Evolutionary conservation across 345 rosid genomes (phyloP).

Genomic region (Moricandia moricandioides): DNA sequence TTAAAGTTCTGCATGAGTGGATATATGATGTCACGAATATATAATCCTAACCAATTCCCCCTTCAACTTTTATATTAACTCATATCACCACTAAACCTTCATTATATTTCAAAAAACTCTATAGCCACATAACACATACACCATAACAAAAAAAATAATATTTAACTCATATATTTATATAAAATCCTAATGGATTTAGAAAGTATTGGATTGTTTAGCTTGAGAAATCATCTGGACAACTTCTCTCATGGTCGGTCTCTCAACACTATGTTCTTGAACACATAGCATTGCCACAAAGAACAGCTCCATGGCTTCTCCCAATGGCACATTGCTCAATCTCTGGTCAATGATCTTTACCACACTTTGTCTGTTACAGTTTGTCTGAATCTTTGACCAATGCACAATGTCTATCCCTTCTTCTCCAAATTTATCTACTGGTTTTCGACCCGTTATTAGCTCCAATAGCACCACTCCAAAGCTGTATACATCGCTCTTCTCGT

Average conservation of each 20-base stretch:
- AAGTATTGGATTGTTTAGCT: slow-evolving; percentile 51
- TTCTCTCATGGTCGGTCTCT: background rate
- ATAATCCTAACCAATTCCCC: background rate
- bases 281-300: slow-evolving; percentile 85
- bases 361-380: slow-evolving; percentile 59
- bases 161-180: background rate
- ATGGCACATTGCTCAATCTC: slow-evolving; percentile 52
- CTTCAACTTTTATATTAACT: slow-evolving; percentile 23
- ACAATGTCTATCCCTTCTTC: slow-evolving; percentile 86
- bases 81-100: slow-evolving; percentile 26
- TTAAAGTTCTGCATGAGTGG: background rate
- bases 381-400: slow-evolving; percentile 72
- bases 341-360: slow-evolving; percentile 57
- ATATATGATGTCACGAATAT: background rate
- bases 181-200: slow-evolving; percentile 37
- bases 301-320: slow-evolving; percentile 72
- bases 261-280: slow-evolving; percentile 49
- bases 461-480: slow-evolving; percentile 83
- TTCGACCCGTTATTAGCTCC: slow-evolving; percentile 70
- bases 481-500: slow-evolving; percentile 91
- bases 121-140: slow-evolving; percentile 9
- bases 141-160: slow-evolving; percentile 4
- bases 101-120: slow-evolving; percentile 28
- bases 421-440: slow-evolving; percentile 80
- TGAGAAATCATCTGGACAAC: slow-evolving; percentile 25